Conservation (phyloP, 768 basidiomycete genomes). For the Phaffia tasmanica region DNA sequence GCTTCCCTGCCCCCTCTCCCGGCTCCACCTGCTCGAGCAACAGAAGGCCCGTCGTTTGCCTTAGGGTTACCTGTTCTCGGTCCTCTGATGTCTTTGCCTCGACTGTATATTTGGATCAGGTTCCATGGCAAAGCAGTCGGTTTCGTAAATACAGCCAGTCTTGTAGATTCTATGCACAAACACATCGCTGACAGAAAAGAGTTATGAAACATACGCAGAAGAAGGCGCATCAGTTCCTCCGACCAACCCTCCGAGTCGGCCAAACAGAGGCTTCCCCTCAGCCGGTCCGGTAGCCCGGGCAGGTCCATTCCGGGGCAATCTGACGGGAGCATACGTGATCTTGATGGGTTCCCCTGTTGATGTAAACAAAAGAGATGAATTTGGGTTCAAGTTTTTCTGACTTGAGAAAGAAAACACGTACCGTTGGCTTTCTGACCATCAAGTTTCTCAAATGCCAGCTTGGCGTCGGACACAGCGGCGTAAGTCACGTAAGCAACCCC, state of each 20-base stretch:
- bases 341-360: conserved; percentile 18
- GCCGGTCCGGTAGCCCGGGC: background rate
- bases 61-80: no score
- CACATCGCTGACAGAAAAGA: no score
- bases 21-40: conserved; percentile 3
- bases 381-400: background rate
- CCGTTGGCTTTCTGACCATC: conserved; percentile 26
- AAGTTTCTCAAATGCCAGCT: conserved; percentile 22
- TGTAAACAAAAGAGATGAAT: background rate
- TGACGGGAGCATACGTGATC: conserved; percentile 9
- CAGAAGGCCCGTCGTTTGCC: no score
- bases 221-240: background rate
- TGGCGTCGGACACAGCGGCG: conserved; percentile 9
- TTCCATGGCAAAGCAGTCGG: no score
- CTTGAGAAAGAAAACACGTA: background rate
- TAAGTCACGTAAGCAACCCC: conserved; percentile 23
- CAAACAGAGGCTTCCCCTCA: conserved; percentile 16
- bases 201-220: no score
- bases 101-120: no score
- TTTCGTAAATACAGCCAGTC: no score
- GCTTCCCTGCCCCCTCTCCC: background rate
- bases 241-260: conserved; percentile 17
- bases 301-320: background rate
- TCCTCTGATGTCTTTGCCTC: no score
- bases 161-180: no score